A percentile compares a stretch with the other conserved stretches of the same genome.
These are phyloP conservation scores for Candida loeiensis DNA, from an alignment of 805 yeast genomes.

Conservation along the genomic window DNA sequence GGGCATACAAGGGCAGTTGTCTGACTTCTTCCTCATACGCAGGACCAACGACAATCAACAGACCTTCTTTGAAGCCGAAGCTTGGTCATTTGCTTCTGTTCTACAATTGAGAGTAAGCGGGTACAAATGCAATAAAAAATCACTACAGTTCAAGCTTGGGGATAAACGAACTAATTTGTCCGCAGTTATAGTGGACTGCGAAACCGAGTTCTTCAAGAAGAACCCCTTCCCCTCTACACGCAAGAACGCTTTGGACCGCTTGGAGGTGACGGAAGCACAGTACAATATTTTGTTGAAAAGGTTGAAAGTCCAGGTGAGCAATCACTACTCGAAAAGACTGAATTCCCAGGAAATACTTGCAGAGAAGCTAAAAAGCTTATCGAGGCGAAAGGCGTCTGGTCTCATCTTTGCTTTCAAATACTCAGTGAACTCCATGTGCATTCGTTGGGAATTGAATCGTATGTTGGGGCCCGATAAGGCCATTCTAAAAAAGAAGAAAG, in stretches of 20 bases:
- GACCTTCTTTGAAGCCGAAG: background rate
- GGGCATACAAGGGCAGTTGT: slow-evolving; percentile 18
- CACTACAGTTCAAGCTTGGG: background rate
- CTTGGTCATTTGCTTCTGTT: slow-evolving; percentile 12
- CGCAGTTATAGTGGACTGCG: background rate
- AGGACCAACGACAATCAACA: background rate
- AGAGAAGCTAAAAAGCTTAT: slow-evolving; percentile 11
- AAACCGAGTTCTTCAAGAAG: background rate
- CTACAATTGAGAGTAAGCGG: slow-evolving; percentile 16
- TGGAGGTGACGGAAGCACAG: too few relatives aligned
- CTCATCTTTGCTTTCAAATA: slow-evolving; percentile 31
- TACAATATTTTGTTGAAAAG: slow-evolving; percentile 8
- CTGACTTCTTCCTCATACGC: background rate
- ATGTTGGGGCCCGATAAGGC: slow-evolving; percentile 2
- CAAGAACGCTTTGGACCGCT: background rate
- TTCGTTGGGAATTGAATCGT: slow-evolving; percentile 30
- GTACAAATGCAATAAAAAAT: slow-evolving; percentile 17
- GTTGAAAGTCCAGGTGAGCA: slow-evolving; percentile 10
- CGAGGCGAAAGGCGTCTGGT: slow-evolving; percentile 16
- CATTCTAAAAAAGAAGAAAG: background rate
- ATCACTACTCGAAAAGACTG: slow-evolving; percentile 6
- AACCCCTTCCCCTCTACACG: background rate
- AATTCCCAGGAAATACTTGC: slow-evolving; percentile 11
- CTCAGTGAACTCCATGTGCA: slow-evolving; percentile 22
- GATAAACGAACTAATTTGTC: background rate